Conservation (phyloP, 2,329 filamentous ascomycete genomes). For the Reticulascus tulasneorum region DNA sequence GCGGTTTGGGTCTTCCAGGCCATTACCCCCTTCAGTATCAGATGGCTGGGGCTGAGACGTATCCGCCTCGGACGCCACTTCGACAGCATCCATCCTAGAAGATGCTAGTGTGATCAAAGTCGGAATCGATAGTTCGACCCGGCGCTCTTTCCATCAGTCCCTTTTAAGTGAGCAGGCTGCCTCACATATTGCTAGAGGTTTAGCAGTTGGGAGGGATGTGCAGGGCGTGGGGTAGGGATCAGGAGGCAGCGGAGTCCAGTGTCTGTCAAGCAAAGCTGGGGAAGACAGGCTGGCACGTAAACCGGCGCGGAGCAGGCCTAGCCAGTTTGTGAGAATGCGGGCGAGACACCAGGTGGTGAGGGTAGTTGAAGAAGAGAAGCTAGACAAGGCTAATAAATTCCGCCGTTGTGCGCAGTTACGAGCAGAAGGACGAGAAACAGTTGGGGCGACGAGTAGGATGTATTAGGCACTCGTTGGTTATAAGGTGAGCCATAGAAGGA, state of each 20-base stretch:
- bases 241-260: too few species aligned
- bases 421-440: constrained; percentile 1
- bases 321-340: too few species aligned
- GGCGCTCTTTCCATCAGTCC: constrained; percentile 9
- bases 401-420: constrained; percentile 7
- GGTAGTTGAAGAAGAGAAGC: constrained; percentile 7
- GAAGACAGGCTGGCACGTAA: too few species aligned
- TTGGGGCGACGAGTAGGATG: constrained; percentile 1
- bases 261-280: background rate
- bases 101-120: constrained; percentile 8
- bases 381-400: constrained; percentile 5
- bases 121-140: constrained; percentile 2
- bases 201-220: too few species aligned
- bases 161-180: background rate
- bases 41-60: constrained; percentile 25
- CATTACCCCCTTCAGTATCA: constrained; percentile 29
- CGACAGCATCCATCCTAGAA: constrained; percentile 24
- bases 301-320: too few species aligned
- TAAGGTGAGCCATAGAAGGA: constrained; percentile 14
- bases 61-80: constrained; percentile 18
- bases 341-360: too few species aligned
- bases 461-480: constrained; percentile 9
- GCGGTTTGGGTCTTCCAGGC: constrained; percentile 36
- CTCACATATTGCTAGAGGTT: too few species aligned
- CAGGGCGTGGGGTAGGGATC: too few species aligned